Percentiles rank a stretch among this genome's conserved stretches.
phyloP scores from a whole-genome alignment of 75 land plant species.

The Picea sitchensis region DNA sequence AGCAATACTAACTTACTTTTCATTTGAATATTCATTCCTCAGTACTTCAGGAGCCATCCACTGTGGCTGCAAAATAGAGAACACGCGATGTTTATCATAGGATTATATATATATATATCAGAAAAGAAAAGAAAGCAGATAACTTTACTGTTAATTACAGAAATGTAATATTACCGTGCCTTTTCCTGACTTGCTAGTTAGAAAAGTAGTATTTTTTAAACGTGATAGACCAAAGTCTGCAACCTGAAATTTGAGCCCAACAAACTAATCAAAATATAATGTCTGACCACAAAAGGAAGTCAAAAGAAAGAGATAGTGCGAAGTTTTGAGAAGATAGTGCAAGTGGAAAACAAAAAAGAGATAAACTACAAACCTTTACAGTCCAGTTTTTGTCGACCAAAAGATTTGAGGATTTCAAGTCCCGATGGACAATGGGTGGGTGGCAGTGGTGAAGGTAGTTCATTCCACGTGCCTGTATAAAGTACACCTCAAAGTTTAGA shows the following conservation, averaged over 20 bases:
- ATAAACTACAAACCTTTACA: constrained; percentile 54
- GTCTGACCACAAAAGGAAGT: no score
- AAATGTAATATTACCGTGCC: no score
- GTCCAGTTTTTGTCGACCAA: constrained; percentile 84
- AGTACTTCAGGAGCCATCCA: constrained; percentile 85
- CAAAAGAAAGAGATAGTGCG: no score
- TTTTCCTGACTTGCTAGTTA: no score
- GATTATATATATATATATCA: no score
- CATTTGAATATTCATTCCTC: constrained; percentile 66
- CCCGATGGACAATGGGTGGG: constrained; percentile 81
- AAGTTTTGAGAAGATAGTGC: no score
- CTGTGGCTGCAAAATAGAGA: constrained; percentile 49
- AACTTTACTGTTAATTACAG: no score
- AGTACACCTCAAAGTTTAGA: no score
- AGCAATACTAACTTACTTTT: constrained; percentile 28
- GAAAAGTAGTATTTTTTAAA: constrained; percentile 29
- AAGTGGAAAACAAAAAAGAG: no score
- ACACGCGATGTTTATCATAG: not conserved
- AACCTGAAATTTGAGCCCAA: constrained; percentile 26
- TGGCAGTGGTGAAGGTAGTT: constrained; percentile 73
- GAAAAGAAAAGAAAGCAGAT: no score
- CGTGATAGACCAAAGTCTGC: constrained; percentile 71
- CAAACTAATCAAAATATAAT: no score
- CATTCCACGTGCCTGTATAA: constrained; percentile 78
- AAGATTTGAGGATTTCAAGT: constrained; percentile 78